Evolutionary conservation across 129 eudicot species (phyloP).

Genomic region (Pseudognaphalium luteoalbum): DNA sequence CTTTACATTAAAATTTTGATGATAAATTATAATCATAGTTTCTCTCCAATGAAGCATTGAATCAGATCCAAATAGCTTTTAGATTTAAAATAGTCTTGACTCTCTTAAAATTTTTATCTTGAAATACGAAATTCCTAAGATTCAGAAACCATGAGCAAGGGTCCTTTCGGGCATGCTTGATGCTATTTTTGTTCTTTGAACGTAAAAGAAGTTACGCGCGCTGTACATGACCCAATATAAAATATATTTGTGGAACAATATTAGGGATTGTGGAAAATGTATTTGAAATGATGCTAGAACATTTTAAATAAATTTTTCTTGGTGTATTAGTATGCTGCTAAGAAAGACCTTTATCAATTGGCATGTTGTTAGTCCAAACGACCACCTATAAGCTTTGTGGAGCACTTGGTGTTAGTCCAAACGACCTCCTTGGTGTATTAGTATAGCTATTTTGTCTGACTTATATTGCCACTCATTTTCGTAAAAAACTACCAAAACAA

Average conservation of each 20-base stretch:
- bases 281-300: not conserved
- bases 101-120: not conserved
- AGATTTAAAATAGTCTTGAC: not conserved
- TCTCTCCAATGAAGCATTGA: not conserved
- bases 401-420: not conserved
- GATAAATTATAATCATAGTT: not conserved
- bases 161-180: not conserved
- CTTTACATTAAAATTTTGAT: not conserved
- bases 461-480: too few species aligned
- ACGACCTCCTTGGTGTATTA: not conserved
- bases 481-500: not conserved
- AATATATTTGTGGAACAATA: not conserved
- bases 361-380: not conserved
- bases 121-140: not conserved
- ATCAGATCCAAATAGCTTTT: not conserved
- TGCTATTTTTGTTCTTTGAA: not conserved
- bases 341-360: not conserved
- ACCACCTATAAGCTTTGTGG: not conserved
- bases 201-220: not conserved
- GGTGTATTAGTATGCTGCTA: not conserved
- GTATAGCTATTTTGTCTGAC: not conserved
- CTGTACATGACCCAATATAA: not conserved
- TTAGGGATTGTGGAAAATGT: constrained; percentile 3
- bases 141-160: not conserved
- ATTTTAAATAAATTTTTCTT: not conserved